A percentile compares a stretch with the other conserved stretches of the same genome.
phyloP scores from a whole-genome alignment of 768 basidiomycete species.

The Sarcodon aspratus region DNA sequence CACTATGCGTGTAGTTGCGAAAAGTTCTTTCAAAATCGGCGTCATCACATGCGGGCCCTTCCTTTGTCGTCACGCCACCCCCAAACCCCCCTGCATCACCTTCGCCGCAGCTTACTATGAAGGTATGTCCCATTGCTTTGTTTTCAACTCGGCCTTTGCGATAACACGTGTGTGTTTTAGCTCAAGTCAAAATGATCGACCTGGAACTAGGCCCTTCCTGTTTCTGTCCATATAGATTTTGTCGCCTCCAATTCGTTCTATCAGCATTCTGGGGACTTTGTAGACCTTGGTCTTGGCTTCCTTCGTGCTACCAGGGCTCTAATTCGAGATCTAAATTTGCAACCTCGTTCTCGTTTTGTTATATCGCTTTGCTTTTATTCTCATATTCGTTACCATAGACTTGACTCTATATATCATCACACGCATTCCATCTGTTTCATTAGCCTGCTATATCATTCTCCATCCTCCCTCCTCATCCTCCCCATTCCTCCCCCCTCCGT shows the following conservation, averaged over 20 bases:
- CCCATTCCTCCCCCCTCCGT: neutral
- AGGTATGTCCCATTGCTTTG: neutral
- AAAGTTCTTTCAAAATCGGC: slow-evolving; percentile 48
- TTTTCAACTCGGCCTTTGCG: no score
- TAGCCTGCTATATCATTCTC: slow-evolving; percentile 8
- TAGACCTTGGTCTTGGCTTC: neutral
- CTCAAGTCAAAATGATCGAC: no score
- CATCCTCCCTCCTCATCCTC: slow-evolving; percentile 18
- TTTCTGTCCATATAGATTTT: neutral
- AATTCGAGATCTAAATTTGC: neutral
- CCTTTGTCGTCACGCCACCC: slow-evolving; percentile 6
- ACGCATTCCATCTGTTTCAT: neutral
- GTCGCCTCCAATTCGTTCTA: neutral
- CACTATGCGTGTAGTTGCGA: slow-evolving; percentile 33
- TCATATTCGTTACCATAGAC: neutral
- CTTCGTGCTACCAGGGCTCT: no score
- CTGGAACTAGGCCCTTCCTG: no score
- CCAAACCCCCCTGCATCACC: slow-evolving; percentile 1
- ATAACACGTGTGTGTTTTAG: no score
- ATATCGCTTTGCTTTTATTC: neutral
- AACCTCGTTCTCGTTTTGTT: neutral
- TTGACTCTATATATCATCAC: neutral
- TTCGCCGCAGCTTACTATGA: neutral
- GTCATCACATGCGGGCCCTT: slow-evolving; percentile 12
- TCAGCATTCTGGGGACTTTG: neutral